Evolutionary conservation across 2,329 filamentous ascomycete species (phyloP).

Genomic region (Sporothrix sp.): DNA sequence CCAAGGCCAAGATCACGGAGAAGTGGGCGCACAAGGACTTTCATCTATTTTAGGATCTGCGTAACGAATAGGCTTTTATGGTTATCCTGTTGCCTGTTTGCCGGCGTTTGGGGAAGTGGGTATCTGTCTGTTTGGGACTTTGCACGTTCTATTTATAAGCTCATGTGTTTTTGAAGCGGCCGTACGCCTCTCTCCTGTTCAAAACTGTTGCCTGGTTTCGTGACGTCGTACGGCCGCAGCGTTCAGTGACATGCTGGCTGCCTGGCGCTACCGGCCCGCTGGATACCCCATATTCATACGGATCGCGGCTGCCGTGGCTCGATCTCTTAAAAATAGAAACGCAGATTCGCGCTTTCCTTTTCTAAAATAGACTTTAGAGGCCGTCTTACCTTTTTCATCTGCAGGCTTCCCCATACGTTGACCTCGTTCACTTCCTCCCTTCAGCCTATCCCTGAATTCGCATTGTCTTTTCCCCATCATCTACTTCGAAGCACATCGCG

Average conservation of each 20-base stretch:
- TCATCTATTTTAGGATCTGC: constrained; percentile 32
- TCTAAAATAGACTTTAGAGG: background rate
- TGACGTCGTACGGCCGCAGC: background rate
- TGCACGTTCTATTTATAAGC: constrained; percentile 4
- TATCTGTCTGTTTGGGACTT: background rate
- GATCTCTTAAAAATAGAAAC: background rate
- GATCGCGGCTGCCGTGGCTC: background rate
- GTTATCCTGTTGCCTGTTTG: constrained; percentile 6
- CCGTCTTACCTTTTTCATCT: background rate
- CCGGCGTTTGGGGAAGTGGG: constrained; percentile 8
- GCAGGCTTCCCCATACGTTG: background rate
- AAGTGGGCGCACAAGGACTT: constrained; percentile 99
- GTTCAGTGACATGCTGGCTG: constrained; percentile 1
- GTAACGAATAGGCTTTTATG: background rate
- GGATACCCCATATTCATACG: background rate
- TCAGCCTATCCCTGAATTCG: background rate
- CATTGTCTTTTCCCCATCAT: background rate
- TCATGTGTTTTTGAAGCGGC: background rate
- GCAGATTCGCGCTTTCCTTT: background rate
- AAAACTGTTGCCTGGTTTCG: constrained; percentile 2
- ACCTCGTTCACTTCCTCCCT: background rate
- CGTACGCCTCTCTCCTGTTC: background rate
- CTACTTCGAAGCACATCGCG: background rate
- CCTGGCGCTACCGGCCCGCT: background rate
- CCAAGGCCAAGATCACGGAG: constrained; percentile 72